Percentiles rank a stretch among this genome's conserved stretches.
phyloP scores from a whole-genome alignment of 1,139 yeast species.

The Hanseniaspora gamundiae region DNA sequence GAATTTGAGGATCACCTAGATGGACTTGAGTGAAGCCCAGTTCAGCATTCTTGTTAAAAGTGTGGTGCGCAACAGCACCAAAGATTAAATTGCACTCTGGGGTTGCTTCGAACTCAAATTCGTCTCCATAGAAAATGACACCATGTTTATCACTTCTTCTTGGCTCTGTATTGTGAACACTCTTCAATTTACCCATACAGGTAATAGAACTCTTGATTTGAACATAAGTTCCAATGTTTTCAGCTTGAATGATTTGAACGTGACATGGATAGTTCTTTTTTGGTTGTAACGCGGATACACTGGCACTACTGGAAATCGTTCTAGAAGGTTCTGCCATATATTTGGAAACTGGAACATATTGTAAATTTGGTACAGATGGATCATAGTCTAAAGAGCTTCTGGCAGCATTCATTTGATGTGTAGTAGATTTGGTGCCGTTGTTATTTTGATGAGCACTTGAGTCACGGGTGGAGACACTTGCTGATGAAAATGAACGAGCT shows the following conservation, averaged over 20 bases:
- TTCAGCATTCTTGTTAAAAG: conserved; percentile 58
- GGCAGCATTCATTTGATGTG: conserved; percentile 4
- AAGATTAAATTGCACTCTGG: conserved; percentile 47
- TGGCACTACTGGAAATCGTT: conserved; percentile 16
- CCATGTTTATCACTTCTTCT: conserved; percentile 40
- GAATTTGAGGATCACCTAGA: conserved; percentile 21
- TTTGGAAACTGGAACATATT: conserved; percentile 16
- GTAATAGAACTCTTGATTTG: conserved; percentile 43
- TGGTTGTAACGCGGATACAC: conserved; percentile 19
- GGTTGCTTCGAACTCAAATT: conserved; percentile 54
- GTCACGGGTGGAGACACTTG: no score
- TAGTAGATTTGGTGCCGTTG: neutral
- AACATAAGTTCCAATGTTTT: conserved; percentile 27
- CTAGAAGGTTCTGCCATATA: conserved; percentile 13
- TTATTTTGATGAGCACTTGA: no score
- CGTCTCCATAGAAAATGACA: conserved; percentile 48
- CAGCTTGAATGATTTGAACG: conserved; percentile 33
- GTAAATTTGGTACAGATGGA: conserved; percentile 20
- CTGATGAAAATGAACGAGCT: no score
- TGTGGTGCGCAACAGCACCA: conserved; percentile 54
- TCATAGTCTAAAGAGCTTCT: conserved; percentile 16
- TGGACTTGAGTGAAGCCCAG: conserved; percentile 40
- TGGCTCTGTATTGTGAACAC: conserved; percentile 52
- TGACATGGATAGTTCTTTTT: conserved; percentile 41
- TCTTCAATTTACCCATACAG: conserved; percentile 40